A percentile compares a stretch with the other conserved stretches of the same genome.
Evolutionary conservation across 1,284 basidiomycete species (phyloP).

Genomic region (Cystobasidium slooffiae): DNA sequence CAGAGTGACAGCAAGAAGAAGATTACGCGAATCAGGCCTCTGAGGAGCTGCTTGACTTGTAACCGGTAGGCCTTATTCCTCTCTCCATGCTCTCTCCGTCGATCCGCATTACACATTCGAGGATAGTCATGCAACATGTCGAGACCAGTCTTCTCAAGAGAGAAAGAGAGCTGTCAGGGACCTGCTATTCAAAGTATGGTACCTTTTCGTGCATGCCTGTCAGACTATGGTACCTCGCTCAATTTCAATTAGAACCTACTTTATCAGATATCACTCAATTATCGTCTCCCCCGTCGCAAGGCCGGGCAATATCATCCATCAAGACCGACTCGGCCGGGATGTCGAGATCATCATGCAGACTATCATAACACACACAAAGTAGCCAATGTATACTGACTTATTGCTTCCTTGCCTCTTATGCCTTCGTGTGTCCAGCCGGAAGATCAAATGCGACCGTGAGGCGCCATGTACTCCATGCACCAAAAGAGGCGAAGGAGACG

Average conservation of each 20-base stretch:
- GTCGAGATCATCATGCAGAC: neutral
- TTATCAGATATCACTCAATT: neutral
- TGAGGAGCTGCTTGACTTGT: conserved; percentile 37
- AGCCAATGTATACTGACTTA: neutral
- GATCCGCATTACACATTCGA: neutral
- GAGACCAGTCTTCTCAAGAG: no score
- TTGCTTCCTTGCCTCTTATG: neutral
- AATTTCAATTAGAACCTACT: no score
- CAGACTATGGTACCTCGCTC: no score
- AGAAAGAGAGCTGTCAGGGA: no score
- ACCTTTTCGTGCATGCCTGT: no score
- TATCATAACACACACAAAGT: no score
- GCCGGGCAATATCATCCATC: neutral
- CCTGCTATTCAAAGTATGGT: no score
- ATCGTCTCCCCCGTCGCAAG: conserved; percentile 9
- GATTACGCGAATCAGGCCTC: conserved; percentile 32
- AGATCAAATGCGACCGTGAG: conserved; percentile 42
- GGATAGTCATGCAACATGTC: neutral
- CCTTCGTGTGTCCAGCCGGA: neutral
- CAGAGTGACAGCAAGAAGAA: conserved; percentile 26
- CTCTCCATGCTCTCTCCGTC: neutral
- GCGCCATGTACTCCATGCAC: conserved; percentile 17
- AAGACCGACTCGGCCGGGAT: conserved; percentile 13
- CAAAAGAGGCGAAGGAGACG: conserved; percentile 35
- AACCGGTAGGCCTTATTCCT: conserved; percentile 5